These are phyloP conservation scores for Nidula niveotomentosa DNA, from an alignment of 1,284 basidiomycete species.

Conservation along the genomic window DNA sequence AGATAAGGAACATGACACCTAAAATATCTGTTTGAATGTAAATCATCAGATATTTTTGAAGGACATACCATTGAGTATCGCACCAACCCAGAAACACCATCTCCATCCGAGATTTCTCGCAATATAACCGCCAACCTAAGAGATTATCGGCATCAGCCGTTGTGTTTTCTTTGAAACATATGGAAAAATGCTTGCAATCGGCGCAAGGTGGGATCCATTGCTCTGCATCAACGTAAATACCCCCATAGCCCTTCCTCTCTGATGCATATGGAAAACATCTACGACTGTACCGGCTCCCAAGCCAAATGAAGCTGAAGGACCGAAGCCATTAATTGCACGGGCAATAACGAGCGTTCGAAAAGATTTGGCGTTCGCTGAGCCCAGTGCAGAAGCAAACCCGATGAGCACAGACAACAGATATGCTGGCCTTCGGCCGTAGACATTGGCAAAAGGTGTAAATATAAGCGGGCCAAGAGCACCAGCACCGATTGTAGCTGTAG, in stretches of 20 bases:
- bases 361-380: conserved; percentile 23
- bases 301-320: conserved; percentile 29
- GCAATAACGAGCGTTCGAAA: conserved; percentile 26
- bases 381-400: conserved; percentile 29
- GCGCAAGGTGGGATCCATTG: conserved; percentile 31
- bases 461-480: conserved; percentile 28
- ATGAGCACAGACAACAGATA: conserved; percentile 29
- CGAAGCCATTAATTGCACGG: conserved; percentile 29
- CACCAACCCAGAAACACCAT: conserved; percentile 34
- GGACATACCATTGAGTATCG: conserved; percentile 27
- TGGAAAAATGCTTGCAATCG: conserved; percentile 26
- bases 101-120: conserved; percentile 28
- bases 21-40: background rate
- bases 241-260: conserved; percentile 33
- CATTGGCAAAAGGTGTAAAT: conserved; percentile 32
- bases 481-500: conserved; percentile 30
- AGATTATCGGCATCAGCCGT: background rate
- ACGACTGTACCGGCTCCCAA: conserved; percentile 34
- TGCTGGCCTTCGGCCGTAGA: conserved; percentile 29
- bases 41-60: background rate
- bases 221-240: conserved; percentile 32
- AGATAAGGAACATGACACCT: conserved; percentile 24
- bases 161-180: background rate
- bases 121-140: conserved; percentile 32
- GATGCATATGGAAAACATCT: conserved; percentile 30